A percentile compares a stretch with the other conserved stretches of the same genome.
Evolutionary conservation across 2,329 filamentous ascomycete species (phyloP).

Genomic region (Colletotrichum phormii): DNA sequence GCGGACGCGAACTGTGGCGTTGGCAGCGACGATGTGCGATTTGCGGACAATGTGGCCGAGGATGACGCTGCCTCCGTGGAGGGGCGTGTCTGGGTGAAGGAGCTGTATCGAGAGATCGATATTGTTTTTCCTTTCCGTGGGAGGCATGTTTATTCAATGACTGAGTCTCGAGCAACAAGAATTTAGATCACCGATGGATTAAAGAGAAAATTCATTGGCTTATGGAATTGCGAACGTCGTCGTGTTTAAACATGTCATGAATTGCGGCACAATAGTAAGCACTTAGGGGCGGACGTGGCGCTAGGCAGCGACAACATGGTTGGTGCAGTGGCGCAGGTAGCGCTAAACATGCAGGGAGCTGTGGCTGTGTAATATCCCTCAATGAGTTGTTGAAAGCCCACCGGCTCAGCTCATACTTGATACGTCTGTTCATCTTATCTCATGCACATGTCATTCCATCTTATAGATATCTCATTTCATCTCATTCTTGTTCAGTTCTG

Average conservation of each 20-base stretch:
- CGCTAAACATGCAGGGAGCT: neutral
- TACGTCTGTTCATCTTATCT: too few relatives aligned
- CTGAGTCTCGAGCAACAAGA: neutral
- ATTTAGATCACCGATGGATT: neutral
- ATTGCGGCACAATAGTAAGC: neutral
- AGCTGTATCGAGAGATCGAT: slow-evolving; percentile 17
- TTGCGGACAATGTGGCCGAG: slow-evolving; percentile 41
- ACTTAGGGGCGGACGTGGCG: neutral
- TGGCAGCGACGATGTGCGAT: slow-evolving; percentile 37
- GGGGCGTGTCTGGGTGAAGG: neutral
- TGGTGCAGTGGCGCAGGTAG: neutral
- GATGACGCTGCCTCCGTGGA: slow-evolving; percentile 43
- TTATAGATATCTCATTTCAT: too few relatives aligned
- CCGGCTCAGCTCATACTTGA: too few relatives aligned
- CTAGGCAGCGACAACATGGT: neutral
- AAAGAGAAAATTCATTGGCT: neutral
- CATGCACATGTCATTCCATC: too few relatives aligned
- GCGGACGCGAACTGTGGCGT: slow-evolving; percentile 38
- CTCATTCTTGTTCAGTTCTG: too few relatives aligned
- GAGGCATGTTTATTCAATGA: neutral
- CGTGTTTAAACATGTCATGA: neutral
- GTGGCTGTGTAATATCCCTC: neutral
- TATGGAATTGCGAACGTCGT: too few relatives aligned
- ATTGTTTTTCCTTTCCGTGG: neutral
- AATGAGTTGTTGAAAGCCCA: too few relatives aligned